Evolutionary conservation across 768 basidiomycete species (phyloP).

Genomic region (Exsudoporus frostii): DNA sequence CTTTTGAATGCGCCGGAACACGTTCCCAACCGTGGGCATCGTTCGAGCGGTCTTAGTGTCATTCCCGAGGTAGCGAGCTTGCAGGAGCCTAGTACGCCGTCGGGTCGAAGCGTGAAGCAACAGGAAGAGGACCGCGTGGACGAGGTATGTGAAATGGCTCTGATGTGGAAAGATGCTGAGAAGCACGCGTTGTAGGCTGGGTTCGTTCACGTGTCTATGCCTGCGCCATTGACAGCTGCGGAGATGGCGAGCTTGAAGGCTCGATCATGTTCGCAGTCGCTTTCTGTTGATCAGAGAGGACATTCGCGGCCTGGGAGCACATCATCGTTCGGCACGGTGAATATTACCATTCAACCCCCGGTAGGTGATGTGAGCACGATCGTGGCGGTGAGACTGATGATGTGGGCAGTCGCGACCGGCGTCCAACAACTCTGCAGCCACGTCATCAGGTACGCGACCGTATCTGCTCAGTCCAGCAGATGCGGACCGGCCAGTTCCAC

Average conservation of each 20-base stretch:
- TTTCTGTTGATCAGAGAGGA: conserved; percentile 23
- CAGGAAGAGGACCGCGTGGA: conserved; percentile 35
- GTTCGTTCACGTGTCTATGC: conserved; percentile 36
- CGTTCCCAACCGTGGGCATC: conserved; percentile 26
- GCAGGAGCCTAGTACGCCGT: conserved; percentile 26
- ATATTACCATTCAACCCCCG: conserved; percentile 33
- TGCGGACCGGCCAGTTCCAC: conserved; percentile 36
- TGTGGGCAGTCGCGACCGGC: conserved; percentile 37
- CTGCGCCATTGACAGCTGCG: conserved; percentile 23
- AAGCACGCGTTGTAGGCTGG: conserved; percentile 19
- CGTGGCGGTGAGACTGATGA: conserved; percentile 3
- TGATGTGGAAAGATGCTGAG: conserved; percentile 10
- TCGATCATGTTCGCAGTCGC: conserved; percentile 15
- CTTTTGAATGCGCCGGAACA: conserved; percentile 45
- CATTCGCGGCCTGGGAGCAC: conserved; percentile 28
- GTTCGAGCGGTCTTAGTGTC: conserved; percentile 43
- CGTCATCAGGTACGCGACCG: conserved; percentile 22
- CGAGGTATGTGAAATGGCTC: conserved; percentile 26
- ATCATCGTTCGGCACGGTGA: conserved; percentile 31
- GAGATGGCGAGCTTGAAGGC: conserved; percentile 23
- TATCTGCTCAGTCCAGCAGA: conserved; percentile 40
- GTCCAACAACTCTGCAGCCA: conserved; percentile 33
- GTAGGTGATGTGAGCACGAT: conserved; percentile 16
- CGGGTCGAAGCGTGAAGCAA: conserved; percentile 32
- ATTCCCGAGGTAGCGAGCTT: conserved; percentile 55